Base-by-base conservation (phyloP, 306 rosid genomes). In the Cicer chorassanicum region DNA sequence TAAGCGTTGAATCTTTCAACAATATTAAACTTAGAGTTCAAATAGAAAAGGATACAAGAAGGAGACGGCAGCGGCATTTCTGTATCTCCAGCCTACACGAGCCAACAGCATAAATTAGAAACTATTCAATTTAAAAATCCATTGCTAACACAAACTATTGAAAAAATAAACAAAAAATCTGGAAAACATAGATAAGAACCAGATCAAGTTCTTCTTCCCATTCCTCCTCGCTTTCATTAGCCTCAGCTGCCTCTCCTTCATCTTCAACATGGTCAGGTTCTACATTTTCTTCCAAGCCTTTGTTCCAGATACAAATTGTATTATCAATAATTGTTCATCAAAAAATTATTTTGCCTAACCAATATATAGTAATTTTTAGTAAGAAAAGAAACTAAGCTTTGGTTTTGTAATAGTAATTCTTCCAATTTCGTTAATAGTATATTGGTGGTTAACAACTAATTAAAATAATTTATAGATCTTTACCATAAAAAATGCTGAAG, bases 61-160 rank as follows among this genome's bases (percentile, higher is more conserved):
- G 87, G 78, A 60, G 93, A 46, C 51, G 88, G 88, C 75, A 88
- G 63, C 69, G 88, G 86, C 60, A 88, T 76, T 65, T 87, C 92
- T 73, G 57, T 61, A 43, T 91, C 92, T 53, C 81, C 93, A 45
- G 50, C 93, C 97, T 91, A 77, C 86, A 85, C 36, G 67, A 83
- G 74, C 61, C 24, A 82, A 59, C 41, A 73, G 15, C 51, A 70
- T 19, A 49, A 70, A 59, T 50, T 57, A 75, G 54, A 70, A 74
- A 24, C n/a, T 13, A 5, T 24, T 51, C 7, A 5, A 34, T 57
- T 34, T 9, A 41, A 82, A 83, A 78, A 21, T 50, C 24, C 29
- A 56, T 7, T 67, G 4, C 5, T 15, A 76, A 44, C 59, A 53
- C 7, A 50, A 72, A 72, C 21, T 39, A 60, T 15, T 34, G 39